phyloP scores from a whole-genome alignment of 768 basidiomycete genomes.

The Russula sp. region DNA sequence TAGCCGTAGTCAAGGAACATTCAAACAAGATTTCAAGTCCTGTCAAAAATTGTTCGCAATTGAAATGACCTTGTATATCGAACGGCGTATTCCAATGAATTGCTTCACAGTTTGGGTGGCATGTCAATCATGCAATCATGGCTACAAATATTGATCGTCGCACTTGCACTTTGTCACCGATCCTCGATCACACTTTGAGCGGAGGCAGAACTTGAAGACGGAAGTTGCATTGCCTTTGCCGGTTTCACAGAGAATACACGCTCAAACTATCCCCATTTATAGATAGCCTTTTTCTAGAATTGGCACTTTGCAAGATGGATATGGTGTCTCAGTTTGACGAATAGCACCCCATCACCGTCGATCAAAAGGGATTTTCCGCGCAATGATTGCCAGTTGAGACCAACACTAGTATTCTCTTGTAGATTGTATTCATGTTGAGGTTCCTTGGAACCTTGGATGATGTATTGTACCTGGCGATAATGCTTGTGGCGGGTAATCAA shows the following conservation, averaged over 20 bases:
- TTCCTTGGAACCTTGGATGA: background rate
- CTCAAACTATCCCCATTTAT: background rate
- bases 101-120: too few relatives aligned
- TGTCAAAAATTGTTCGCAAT: background rate
- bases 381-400: too few relatives aligned
- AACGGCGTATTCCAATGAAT: background rate
- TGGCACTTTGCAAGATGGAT: background rate
- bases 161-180: background rate
- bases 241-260: background rate
- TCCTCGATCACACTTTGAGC: background rate
- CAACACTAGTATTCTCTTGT: background rate
- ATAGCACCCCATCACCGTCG: background rate
- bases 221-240: too few relatives aligned
- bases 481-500: conserved; percentile 3
- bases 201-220: conserved; percentile 2
- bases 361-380: too few relatives aligned
- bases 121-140: background rate
- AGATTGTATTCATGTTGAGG: background rate
- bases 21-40: background rate
- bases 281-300: background rate
- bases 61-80: background rate
- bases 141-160: background rate
- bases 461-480: background rate
- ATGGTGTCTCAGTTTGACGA: background rate
- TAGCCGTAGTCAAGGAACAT: conserved; percentile 12